A percentile compares a stretch with the other conserved stretches of the same genome.
phyloP scores from a whole-genome alignment of 192 early-diverging fungal species.

The Funneliformis mosseae region DNA sequence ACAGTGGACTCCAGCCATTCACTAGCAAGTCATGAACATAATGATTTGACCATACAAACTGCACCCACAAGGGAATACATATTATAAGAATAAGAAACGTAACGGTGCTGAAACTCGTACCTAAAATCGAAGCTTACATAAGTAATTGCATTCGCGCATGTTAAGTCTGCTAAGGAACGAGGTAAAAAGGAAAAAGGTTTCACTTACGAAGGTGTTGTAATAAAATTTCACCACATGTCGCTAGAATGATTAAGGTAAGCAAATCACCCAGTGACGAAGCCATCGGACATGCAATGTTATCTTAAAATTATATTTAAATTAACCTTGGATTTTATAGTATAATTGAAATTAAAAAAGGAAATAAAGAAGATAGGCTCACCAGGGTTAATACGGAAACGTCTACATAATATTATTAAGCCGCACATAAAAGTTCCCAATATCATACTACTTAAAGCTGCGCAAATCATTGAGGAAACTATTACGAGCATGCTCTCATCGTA shows the following conservation, averaged over 20 bases:
- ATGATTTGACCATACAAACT: conserved; percentile 59
- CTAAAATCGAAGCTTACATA: conserved; percentile 29
- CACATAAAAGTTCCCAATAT: conserved; percentile 76
- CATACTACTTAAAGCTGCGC: conserved; percentile 68
- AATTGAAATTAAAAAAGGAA: neutral
- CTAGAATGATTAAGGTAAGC: conserved; percentile 66
- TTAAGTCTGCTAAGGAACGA: neutral
- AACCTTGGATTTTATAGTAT: neutral
- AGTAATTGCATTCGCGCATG: neutral
- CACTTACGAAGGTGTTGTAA: conserved; percentile 53
- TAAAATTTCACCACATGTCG: conserved; percentile 54
- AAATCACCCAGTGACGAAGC: conserved; percentile 77
- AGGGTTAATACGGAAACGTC: conserved; percentile 71
- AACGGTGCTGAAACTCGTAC: conserved; percentile 40
- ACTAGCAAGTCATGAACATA: conserved; percentile 64
- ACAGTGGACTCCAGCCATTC: conserved; percentile 76
- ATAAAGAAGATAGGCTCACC: conserved; percentile 42
- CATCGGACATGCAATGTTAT: conserved; percentile 78
- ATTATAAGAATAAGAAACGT: conserved; percentile 48
- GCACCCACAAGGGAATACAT: conserved; percentile 51
- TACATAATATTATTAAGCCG: conserved; percentile 63
- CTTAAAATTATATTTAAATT: conserved; percentile 33
- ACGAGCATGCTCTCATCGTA: conserved; percentile 55
- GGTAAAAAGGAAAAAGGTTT: neutral
- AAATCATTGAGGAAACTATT: conserved; percentile 67